phyloP scores from a whole-genome alignment of 2,329 filamentous ascomycete species.

The Stagonosporopsis rhizophila region DNA sequence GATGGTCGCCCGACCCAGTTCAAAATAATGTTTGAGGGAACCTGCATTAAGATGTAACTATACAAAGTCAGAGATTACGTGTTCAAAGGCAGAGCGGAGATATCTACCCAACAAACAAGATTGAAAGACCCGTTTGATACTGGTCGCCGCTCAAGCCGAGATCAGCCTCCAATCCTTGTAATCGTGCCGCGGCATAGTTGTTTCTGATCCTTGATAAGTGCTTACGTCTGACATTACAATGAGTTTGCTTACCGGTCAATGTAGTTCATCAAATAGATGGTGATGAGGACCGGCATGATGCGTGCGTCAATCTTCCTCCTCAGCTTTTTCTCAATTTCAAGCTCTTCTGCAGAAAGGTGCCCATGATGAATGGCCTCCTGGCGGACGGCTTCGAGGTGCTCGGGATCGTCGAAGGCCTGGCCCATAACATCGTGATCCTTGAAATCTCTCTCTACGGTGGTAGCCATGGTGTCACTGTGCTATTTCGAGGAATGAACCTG shows the following conservation, averaged over 20 bases:
- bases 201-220: conserved; percentile 23
- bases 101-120: conserved; percentile 67
- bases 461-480: background rate
- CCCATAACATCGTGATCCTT: conserved; percentile 13
- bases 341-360: conserved; percentile 27
- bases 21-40: conserved; percentile 66
- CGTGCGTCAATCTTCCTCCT: conserved; percentile 40
- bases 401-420: conserved; percentile 7
- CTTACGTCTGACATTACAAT: background rate
- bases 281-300: conserved; percentile 37
- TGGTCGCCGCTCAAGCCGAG: conserved; percentile 28
- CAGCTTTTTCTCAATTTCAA: conserved; percentile 40
- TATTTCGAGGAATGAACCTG: background rate
- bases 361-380: conserved; percentile 26
- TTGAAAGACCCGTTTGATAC: conserved; percentile 24
- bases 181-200: conserved; percentile 36
- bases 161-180: conserved; percentile 34
- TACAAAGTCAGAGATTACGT: background rate
- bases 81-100: background rate
- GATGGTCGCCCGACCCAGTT: conserved; percentile 62
- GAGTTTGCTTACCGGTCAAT: conserved; percentile 25
- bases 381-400: conserved; percentile 22
- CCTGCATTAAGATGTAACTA: conserved; percentile 66
- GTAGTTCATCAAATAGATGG: conserved; percentile 41
- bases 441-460: conserved; percentile 3